phyloP scores from a whole-genome alignment of 192 early-diverging fungal genomes.

The Linnemannia schmuckeri region DNA sequence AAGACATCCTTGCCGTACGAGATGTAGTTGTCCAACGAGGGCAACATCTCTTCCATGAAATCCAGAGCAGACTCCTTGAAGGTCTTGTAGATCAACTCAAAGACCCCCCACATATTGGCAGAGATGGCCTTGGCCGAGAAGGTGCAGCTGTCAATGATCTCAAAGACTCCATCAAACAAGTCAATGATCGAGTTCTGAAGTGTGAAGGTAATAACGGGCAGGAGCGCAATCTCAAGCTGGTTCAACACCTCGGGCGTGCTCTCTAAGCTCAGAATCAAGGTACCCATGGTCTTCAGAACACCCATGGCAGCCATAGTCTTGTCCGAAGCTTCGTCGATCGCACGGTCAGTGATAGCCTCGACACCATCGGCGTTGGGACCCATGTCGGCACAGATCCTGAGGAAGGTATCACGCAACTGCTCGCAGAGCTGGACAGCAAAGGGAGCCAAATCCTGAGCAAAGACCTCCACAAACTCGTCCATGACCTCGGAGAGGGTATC shows the following conservation, averaged over 20 bases:
- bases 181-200: slow-evolving; percentile 84
- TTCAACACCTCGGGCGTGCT: slow-evolving; percentile 82
- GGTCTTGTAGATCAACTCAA: slow-evolving; percentile 80
- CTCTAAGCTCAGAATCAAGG: slow-evolving; percentile 89
- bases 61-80: slow-evolving; percentile 88
- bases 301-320: slow-evolving; percentile 93
- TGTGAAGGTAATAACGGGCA: slow-evolving; percentile 84
- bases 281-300: slow-evolving; percentile 90
- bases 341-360: slow-evolving; percentile 64
- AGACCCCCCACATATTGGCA: slow-evolving; percentile 86
- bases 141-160: slow-evolving; percentile 90
- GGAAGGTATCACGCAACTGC: slow-evolving; percentile 89
- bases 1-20: slow-evolving; percentile 88
- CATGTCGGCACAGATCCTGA: slow-evolving; percentile 79
- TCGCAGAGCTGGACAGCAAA: slow-evolving; percentile 92
- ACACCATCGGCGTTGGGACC: slow-evolving; percentile 54
- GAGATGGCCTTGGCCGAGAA: slow-evolving; percentile 88
- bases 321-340: slow-evolving; percentile 77
- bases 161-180: slow-evolving; percentile 88
- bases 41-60: slow-evolving; percentile 92
- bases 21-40: slow-evolving; percentile 93
- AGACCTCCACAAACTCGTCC: slow-evolving; percentile 93
- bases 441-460: slow-evolving; percentile 90
- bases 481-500: slow-evolving; percentile 90
- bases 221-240: slow-evolving; percentile 83